A percentile compares a stretch with the other conserved stretches of the same genome.
phyloP scores from a whole-genome alignment of 352 stramenopile genomes.

The Globisporangium acanthophoron region DNA sequence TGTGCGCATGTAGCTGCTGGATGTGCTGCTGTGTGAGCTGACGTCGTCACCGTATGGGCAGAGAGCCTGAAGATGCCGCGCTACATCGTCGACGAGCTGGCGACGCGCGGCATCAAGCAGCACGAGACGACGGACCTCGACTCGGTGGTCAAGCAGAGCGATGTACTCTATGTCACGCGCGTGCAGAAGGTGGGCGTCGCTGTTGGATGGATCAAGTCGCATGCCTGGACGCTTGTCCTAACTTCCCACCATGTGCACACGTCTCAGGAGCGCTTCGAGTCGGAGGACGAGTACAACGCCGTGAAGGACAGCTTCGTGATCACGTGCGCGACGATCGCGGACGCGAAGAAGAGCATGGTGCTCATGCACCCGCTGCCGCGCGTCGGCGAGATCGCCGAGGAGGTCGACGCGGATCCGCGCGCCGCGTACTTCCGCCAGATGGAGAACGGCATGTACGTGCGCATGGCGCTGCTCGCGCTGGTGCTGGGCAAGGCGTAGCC shows the following conservation, averaged over 20 bases:
- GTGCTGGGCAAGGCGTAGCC: conserved; percentile 83
- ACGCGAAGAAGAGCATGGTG: conserved; percentile 90
- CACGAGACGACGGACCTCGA: conserved; percentile 82
- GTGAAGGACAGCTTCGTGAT: conserved; percentile 91
- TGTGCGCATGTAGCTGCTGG: background rate
- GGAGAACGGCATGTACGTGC: conserved; percentile 98
- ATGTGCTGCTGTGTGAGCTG: background rate
- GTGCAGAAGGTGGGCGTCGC: conserved; percentile 83
- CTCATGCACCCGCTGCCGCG: conserved; percentile 98
- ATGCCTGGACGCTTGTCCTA: background rate
- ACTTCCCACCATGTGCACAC: background rate
- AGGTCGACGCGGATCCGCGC: conserved; percentile 94
- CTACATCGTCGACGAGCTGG: conserved; percentile 76
- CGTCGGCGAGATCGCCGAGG: conserved; percentile 95
- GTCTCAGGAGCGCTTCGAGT: conserved; percentile 93
- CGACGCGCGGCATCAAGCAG: conserved; percentile 72
- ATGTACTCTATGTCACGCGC: conserved; percentile 98
- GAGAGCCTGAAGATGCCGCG: conserved; percentile 82
- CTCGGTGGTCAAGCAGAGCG: conserved; percentile 85
- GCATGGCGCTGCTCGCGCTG: conserved; percentile 97
- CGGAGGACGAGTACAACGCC: conserved; percentile 90
- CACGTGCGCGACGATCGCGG: conserved; percentile 55
- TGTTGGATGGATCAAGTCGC: background rate
- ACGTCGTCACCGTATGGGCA: background rate
- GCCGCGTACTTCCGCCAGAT: conserved; percentile 97